Base-by-base conservation (phyloP, 352 stramenopile species). In the Globisporangium radiosum region DNA sequence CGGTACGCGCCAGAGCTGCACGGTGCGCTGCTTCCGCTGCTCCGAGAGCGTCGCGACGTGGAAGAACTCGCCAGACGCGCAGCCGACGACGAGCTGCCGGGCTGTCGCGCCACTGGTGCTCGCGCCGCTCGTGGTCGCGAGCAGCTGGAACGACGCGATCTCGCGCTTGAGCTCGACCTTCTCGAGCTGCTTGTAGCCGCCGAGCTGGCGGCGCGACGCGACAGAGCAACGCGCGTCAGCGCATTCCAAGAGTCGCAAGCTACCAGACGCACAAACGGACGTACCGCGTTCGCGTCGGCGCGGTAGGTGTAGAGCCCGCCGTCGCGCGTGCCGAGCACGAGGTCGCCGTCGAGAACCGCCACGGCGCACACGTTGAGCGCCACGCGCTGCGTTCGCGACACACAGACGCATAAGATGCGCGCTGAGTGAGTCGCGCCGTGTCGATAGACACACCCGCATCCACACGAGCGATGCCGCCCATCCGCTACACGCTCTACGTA, bases 291-390 rank as follows among this genome's bases (percentile, higher is more conserved):
- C 7, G 59, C 1, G 40, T 82, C 72, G 1, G 60, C 57, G 52
- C 62, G 53, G 57, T 86, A 92, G 42, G 82, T 66, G 37, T 82
- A 63, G 45, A 93, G 70, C 14, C 71, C 57, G n/a, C 79, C 79
- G 39, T 90, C 78, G 53, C 80, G 72, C 5, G 81, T 92, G 39
- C 76, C 79, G 59, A 88, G 58, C 8, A 90, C 66, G 15, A 94
- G 64, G 55, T 83, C 72, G 7, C 69, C 69, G 42, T 83, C 71
- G 8, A 86, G 57, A 37, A 87, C 47, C 19, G 68, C 69, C 33
- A 86, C 62, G 47, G 78, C 76, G 52, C 81, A 88, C 37, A 89
- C 75, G 68, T 92, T 94, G 3, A 91, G 63, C 5, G 75, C 72
- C 19, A 88, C 76, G 47, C 69, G 70, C 84, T 93, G 47, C 19